Percentiles rank a stretch among this genome's conserved stretches.
Evolutionary conservation across 305 asterid species (phyloP).

Genomic region (Plantago rigida): DNA sequence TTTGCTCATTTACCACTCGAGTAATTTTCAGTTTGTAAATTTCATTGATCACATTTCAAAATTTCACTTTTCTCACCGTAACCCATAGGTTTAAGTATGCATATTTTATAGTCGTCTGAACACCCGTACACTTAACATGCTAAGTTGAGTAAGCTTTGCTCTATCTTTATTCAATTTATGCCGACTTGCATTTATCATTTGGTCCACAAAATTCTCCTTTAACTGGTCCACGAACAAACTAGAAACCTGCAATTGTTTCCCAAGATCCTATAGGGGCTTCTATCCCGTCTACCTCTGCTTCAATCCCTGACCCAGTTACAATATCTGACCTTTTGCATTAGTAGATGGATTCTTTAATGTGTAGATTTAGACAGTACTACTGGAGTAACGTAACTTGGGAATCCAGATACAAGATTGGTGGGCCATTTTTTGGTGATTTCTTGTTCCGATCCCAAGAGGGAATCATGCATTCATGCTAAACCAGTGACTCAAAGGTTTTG

Average conservation of each 20-base stretch:
- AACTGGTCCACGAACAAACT: too few species aligned
- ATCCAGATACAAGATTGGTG: conserved; percentile 10
- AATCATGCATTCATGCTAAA: too few species aligned
- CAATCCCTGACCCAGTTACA: neutral
- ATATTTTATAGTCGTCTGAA: neutral
- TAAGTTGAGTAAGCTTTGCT: too few species aligned
- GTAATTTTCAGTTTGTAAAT: conserved; percentile 3
- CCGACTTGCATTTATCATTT: too few species aligned
- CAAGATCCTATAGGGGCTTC: conserved; percentile 1
- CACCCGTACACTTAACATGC: too few species aligned
- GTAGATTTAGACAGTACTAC: neutral
- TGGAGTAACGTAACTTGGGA: neutral
- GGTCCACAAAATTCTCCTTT: too few species aligned
- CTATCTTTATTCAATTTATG: too few species aligned
- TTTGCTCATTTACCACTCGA: conserved; percentile 23
- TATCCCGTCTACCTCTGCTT: neutral
- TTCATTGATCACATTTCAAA: neutral
- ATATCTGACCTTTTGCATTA: neutral
- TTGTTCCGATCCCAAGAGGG: neutral
- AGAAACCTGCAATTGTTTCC: neutral
- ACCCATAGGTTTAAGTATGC: neutral
- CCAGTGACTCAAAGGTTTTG: too few species aligned
- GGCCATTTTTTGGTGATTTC: conserved; percentile 9
- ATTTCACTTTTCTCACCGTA: neutral
- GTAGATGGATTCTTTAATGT: too few species aligned